These are phyloP conservation scores for Kluyveromyces starmeri DNA, from an alignment of 805 yeast species.

Conservation along the genomic window DNA sequence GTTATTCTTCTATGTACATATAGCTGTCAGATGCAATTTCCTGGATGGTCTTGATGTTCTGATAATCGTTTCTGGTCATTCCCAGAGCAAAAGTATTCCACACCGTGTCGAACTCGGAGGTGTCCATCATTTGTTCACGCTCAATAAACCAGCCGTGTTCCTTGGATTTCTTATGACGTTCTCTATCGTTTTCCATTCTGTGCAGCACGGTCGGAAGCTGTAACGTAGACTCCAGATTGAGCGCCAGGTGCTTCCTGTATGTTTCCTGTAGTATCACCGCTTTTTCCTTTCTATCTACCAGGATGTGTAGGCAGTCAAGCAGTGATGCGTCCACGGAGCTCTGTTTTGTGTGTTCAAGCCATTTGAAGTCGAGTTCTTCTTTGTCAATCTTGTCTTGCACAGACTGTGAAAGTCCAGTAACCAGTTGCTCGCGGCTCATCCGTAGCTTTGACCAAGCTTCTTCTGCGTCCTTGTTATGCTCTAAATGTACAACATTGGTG, in stretches of 20 bases:
- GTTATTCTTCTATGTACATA: conserved; percentile 9
- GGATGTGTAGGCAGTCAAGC: conserved; percentile 5
- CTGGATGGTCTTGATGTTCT: conserved; percentile 46
- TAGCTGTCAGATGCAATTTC: conserved; percentile 46
- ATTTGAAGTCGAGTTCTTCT: conserved; percentile 3
- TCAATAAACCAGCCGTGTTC: conserved; percentile 71
- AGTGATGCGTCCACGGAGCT: conserved; percentile 8
- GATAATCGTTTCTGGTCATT: conserved; percentile 39
- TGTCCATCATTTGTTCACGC: conserved; percentile 29
- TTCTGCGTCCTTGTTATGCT: too few species aligned
- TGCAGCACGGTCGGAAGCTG: conserved; percentile 36
- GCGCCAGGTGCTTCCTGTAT: conserved; percentile 4
- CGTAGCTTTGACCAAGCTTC: too few species aligned
- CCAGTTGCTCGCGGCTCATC: too few species aligned
- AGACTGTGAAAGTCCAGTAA: too few species aligned
- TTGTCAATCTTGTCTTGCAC: too few species aligned
- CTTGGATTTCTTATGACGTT: conserved; percentile 75
- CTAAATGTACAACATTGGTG: background rate
- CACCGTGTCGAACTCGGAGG: conserved; percentile 41
- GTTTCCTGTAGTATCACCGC: conserved; percentile 9
- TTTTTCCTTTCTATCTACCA: conserved; percentile 14
- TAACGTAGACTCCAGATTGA: background rate
- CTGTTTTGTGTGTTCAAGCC: conserved; percentile 1
- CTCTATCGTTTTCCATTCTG: conserved; percentile 90
- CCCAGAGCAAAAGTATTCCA: conserved; percentile 30